Conservation (phyloP, 2,329 filamentous ascomycete genomes). For the Colletotrichum sp. region DNA sequence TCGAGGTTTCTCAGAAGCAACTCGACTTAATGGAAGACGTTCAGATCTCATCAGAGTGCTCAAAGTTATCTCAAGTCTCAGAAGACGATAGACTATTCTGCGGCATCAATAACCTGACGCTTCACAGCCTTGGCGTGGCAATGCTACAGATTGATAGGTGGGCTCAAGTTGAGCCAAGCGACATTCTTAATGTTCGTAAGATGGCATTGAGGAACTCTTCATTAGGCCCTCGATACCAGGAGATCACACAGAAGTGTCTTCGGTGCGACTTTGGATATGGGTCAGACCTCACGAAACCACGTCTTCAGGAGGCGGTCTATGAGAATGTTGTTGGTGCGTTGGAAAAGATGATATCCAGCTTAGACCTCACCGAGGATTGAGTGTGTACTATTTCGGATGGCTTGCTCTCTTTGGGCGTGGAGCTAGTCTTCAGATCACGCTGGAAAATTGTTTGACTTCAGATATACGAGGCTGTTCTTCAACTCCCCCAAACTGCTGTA, state of each 20-base stretch:
- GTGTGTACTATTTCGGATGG: not conserved
- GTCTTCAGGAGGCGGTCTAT: conserved; percentile 17
- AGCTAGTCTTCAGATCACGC: no score
- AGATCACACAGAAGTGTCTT: conserved; percentile 28
- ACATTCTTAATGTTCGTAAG: conserved; percentile 27
- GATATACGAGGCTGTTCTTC: no score
- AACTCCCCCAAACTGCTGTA: no score
- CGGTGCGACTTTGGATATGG: conserved; percentile 29
- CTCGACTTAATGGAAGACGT: not conserved
- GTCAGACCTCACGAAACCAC: not conserved
- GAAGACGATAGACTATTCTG: conserved; percentile 19
- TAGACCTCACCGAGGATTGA: not conserved
- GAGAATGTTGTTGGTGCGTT: not conserved
- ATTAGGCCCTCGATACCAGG: conserved; percentile 25
- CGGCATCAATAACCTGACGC: conserved; percentile 28
- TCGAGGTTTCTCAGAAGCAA: not conserved
- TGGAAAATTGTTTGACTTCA: no score
- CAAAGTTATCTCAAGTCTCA: not conserved
- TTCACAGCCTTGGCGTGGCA: conserved; percentile 31
- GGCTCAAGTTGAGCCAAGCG: conserved; percentile 23
- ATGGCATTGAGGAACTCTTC: not conserved
- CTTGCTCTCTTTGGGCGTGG: no score
- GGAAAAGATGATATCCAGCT: conserved; percentile 19
- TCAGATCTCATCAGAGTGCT: not conserved
- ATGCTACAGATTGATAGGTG: conserved; percentile 30